Evolutionary conservation across 257 asterid species (phyloP), one percentile per base, ranked within the genome.

Genomic region (Solanum virginianum): DNA sequence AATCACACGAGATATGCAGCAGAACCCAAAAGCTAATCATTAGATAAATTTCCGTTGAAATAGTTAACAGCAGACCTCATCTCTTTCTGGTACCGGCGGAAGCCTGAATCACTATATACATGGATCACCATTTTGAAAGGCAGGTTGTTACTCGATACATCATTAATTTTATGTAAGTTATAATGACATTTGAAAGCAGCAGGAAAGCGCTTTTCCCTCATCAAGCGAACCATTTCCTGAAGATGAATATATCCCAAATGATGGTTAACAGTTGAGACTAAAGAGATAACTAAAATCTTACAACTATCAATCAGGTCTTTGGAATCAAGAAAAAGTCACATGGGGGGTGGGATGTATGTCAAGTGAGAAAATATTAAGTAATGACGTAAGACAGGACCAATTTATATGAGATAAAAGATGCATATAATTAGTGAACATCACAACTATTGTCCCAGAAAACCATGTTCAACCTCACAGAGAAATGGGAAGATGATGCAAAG

Each of bases 111-210:
- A 66, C 97, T 92, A 85, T 91, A 94, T 66, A 96, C 98, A 85
- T 96, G 99, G 87, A 96, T 90, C 87, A 95, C 98, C 99, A 96
- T 94, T 93, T 94, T 96, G 90, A 92, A 93, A 90, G 93, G 89
- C 89, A 95, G 95, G 89, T 92, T 90, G 85, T 94, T 96, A 84
- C 89, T 91, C 80, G 97, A 85, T 80, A 88, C 83, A 63, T 94
- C 89, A 85, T 89, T 85, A 79, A 89, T 83, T 87, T 94, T 95
- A 41, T 95, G 94, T 75, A 93, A 95, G 92, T 96, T 95, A 84
- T 96, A 91, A 80, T 92, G 91, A 86, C 94, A 92, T 93, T 96
- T 96, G 85, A 95, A 96, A 84, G 97, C 93, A 84, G 97, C 95
- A 83, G 97, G 98, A 85, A 59, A 90, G 70, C 92, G 96, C 85